Conservation (phyloP, 257 asterid species). For the Jacaranda copaia region DNA sequence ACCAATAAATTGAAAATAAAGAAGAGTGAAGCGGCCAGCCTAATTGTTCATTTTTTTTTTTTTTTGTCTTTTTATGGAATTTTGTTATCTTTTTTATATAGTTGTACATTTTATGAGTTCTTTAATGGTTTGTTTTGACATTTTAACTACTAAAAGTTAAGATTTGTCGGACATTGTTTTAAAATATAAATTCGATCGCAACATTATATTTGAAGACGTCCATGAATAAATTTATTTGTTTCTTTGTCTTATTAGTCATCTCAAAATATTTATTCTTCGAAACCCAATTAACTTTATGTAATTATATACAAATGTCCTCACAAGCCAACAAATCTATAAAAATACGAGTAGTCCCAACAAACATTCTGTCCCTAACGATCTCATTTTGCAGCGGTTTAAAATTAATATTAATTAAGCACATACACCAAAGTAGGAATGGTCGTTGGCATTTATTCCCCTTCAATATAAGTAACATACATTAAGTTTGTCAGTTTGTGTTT, state of each 20-base stretch:
- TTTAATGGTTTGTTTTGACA: background rate
- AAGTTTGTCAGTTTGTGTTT: conserved; percentile 34
- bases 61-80: background rate
- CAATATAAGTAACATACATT: background rate
- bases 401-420: background rate
- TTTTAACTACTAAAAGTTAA: conserved; percentile 34
- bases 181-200: background rate
- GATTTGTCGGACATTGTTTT: conserved; percentile 18
- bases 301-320: background rate
- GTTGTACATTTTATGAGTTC: background rate
- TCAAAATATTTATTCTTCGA: background rate
- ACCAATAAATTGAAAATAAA: no score
- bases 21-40: background rate
- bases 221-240: background rate
- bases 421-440: background rate
- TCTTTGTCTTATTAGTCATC: background rate
- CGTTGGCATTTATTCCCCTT: conserved; percentile 31
- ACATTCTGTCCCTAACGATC: conserved; percentile 34
- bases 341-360: conserved; percentile 24
- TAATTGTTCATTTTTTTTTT: background rate
- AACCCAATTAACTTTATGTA: background rate
- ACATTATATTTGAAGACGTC: background rate
- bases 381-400: conserved; percentile 9
- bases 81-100: no score
- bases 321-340: background rate